These are phyloP conservation scores for Papiliotrema fonsecae DNA, from an alignment of 1,284 basidiomycete species.

Conservation along the genomic window DNA sequence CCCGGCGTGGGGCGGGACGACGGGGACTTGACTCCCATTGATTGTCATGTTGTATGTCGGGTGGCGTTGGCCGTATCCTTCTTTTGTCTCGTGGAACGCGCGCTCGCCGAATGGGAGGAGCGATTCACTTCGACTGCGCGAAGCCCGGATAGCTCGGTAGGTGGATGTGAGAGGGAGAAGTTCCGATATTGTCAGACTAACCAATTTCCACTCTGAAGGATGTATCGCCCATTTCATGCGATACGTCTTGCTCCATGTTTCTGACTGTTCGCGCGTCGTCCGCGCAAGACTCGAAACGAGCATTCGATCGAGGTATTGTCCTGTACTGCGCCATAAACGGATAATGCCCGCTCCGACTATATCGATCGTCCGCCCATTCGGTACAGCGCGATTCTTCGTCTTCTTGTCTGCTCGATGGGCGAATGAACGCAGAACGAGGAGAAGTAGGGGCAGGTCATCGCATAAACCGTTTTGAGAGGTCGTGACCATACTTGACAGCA, in stretches of 20 bases:
- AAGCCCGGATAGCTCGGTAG: too few species aligned
- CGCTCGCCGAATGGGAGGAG: neutral
- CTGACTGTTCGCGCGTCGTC: too few species aligned
- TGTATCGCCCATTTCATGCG: neutral
- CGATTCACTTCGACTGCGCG: too few species aligned
- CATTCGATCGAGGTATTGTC: neutral
- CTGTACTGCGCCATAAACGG: constrained; percentile 2
- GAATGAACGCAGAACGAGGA: constrained; percentile 1
- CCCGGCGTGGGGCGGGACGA: too few species aligned
- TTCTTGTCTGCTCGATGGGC: neutral
- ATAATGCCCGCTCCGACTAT: constrained; percentile 5
- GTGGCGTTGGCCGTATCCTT: neutral
- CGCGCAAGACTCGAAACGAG: neutral
- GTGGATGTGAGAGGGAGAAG: too few species aligned
- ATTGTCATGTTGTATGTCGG: too few species aligned
- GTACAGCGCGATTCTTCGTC: neutral
- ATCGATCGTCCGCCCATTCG: constrained; percentile 6
- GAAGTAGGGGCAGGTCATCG: constrained; percentile 4
- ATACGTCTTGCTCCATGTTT: neutral
- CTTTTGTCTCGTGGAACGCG: neutral
- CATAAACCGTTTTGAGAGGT: neutral
- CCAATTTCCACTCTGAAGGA: neutral
- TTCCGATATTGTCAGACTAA: neutral
- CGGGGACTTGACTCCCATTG: too few species aligned
- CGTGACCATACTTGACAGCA: neutral